phyloP scores from a whole-genome alignment of 352 stramenopile species.

The Phytopythium chamaehyphon region DNA sequence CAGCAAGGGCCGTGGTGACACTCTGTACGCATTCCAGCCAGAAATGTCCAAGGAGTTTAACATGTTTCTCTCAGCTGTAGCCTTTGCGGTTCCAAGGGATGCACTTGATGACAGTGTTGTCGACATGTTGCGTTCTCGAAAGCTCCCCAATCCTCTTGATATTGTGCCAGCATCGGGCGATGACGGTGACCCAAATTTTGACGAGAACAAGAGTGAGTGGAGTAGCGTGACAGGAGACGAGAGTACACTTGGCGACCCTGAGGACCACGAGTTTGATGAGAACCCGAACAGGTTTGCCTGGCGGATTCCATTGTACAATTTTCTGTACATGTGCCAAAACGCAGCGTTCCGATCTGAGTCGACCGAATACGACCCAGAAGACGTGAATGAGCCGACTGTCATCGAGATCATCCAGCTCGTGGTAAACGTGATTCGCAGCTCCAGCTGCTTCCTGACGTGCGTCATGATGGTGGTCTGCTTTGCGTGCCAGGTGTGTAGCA shows the following conservation, averaged over 20 bases:
- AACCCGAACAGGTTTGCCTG: slow-evolving; percentile 41
- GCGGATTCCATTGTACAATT: slow-evolving; percentile 60
- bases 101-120: slow-evolving; percentile 64
- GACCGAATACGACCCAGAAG: slow-evolving; percentile 68
- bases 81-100: slow-evolving; percentile 62
- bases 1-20: slow-evolving; percentile 37
- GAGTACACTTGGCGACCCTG: slow-evolving; percentile 68
- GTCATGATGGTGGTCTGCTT: slow-evolving; percentile 66
- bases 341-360: slow-evolving; percentile 67
- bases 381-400: slow-evolving; percentile 63
- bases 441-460: slow-evolving; percentile 59
- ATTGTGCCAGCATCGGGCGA: slow-evolving; percentile 18
- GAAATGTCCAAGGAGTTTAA: slow-evolving; percentile 74
- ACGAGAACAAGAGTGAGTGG: slow-evolving; percentile 77
- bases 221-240: slow-evolving; percentile 84
- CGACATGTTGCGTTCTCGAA: slow-evolving; percentile 52
- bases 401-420: slow-evolving; percentile 51
- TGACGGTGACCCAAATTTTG: slow-evolving; percentile 36
- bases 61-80: slow-evolving; percentile 65
- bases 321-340: slow-evolving; percentile 70
- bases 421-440: slow-evolving; percentile 65
- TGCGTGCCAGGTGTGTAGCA: slow-evolving; percentile 49
- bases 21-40: slow-evolving; percentile 82
- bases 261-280: slow-evolving; percentile 78
- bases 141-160: slow-evolving; percentile 54